Conservation (phyloP, 192 early-diverging fungal species). For the Chytriomyces confervae region DNA sequence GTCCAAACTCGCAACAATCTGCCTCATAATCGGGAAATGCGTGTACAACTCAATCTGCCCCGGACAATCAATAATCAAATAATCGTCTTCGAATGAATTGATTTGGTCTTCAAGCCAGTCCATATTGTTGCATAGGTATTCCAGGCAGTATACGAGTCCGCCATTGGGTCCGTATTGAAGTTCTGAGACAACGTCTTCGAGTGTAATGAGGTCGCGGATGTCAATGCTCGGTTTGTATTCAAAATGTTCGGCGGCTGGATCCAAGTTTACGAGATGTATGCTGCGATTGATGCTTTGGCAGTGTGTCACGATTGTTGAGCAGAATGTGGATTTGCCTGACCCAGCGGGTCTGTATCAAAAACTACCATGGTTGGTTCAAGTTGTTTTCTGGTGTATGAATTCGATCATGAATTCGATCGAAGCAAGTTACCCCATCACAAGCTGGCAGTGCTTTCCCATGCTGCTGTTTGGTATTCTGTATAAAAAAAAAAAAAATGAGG, state of each 20-base stretch:
- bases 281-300: slow-evolving; percentile 80
- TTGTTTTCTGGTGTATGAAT: background rate
- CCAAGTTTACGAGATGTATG: slow-evolving; percentile 94
- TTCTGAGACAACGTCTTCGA: slow-evolving; percentile 98
- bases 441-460: too few species aligned
- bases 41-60: slow-evolving; percentile 98
- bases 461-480: too few species aligned
- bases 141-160: slow-evolving; percentile 94
- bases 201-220: slow-evolving; percentile 93
- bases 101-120: slow-evolving; percentile 98
- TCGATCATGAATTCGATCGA: too few species aligned
- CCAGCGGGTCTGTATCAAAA: background rate
- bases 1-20: slow-evolving; percentile 71
- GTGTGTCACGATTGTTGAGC: slow-evolving; percentile 93
- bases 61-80: slow-evolving; percentile 96
- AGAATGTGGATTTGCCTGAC: slow-evolving; percentile 80
- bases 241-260: slow-evolving; percentile 96
- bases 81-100: slow-evolving; percentile 91
- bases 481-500: too few species aligned
- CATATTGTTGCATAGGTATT: slow-evolving; percentile 93
- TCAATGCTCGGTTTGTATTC: slow-evolving; percentile 93
- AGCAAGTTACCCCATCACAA: too few species aligned
- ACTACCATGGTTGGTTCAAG: too few species aligned
- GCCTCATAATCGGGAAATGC: slow-evolving; percentile 94
- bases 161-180: slow-evolving; percentile 97